A percentile compares a stretch with the other conserved stretches of the same genome.
phyloP scores from a whole-genome alignment of 2,329 filamentous ascomycete species.

The Cadophora malorum region DNA sequence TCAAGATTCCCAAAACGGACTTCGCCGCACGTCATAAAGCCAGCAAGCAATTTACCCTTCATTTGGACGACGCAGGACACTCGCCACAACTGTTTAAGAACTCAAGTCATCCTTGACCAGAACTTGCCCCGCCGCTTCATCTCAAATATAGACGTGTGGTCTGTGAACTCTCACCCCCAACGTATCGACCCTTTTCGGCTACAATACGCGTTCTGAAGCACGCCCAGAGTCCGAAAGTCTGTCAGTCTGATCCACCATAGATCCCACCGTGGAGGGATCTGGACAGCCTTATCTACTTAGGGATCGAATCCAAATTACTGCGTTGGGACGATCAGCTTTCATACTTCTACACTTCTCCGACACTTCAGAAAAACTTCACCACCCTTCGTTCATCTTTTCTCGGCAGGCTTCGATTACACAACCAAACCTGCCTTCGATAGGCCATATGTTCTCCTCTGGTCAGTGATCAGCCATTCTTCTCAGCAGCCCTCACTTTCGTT shows the following conservation, averaged over 20 bases:
- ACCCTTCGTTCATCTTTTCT: conserved; percentile 27
- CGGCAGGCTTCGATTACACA: conserved; percentile 32
- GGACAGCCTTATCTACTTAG: conserved; percentile 41
- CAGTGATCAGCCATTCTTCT: conserved; percentile 40
- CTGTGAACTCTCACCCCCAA: conserved; percentile 34
- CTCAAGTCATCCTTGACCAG: conserved; percentile 37
- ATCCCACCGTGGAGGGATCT: conserved; percentile 35
- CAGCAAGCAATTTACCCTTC: conserved; percentile 43
- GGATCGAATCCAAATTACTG: conserved; percentile 30
- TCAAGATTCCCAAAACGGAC: conserved; percentile 39
- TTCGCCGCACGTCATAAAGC: conserved; percentile 43
- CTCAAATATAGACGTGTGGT: conserved; percentile 37
- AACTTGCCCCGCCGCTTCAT: conserved; percentile 33
- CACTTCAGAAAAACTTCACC: conserved; percentile 35
- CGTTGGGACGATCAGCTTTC: conserved; percentile 27
- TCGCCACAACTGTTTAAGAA: conserved; percentile 39
- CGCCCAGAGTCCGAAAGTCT: conserved; percentile 36
- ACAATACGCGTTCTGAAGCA: conserved; percentile 44
- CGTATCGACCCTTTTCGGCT: conserved; percentile 36
- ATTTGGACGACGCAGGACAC: conserved; percentile 42
- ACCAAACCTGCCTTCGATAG: conserved; percentile 37
- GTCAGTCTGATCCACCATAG: conserved; percentile 36
- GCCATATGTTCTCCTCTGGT: conserved; percentile 41
- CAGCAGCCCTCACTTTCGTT: conserved; percentile 43
- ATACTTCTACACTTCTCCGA: conserved; percentile 32